These are phyloP conservation scores for Cutaneotrichosporon arboriforme DNA, from an alignment of 1,284 basidiomycete species.

Conservation along the genomic window DNA sequence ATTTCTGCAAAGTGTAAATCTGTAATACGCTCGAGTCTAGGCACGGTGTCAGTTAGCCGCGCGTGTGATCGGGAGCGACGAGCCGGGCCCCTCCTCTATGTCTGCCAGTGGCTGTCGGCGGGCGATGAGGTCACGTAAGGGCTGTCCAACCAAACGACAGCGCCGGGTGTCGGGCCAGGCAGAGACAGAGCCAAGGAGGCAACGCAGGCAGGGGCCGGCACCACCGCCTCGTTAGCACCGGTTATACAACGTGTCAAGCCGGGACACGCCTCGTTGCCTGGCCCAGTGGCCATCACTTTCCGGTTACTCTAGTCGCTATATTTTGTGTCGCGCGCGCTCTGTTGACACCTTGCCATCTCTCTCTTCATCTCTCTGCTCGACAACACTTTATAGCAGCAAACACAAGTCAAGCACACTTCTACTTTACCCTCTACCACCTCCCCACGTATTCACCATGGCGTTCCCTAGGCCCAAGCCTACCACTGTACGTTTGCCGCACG, in stretches of 20 bases:
- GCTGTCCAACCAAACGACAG: too few species aligned
- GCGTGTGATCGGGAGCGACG: too few species aligned
- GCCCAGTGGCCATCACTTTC: background rate
- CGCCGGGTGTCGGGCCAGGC: too few species aligned
- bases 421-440: background rate
- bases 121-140: background rate
- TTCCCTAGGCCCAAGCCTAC: conserved; percentile 46
- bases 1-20: too few species aligned
- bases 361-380: background rate
- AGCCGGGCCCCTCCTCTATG: too few species aligned
- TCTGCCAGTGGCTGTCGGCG: too few species aligned
- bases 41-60: too few species aligned
- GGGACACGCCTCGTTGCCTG: background rate
- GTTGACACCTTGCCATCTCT: background rate
- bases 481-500: conserved; percentile 22
- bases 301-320: background rate
- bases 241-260: too few species aligned
- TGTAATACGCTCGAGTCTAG: too few species aligned
- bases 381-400: background rate
- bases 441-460: conserved; percentile 28
- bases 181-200: too few species aligned
- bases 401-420: background rate
- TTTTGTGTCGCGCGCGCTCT: background rate
- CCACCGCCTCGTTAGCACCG: too few species aligned
- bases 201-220: too few species aligned